Evolutionary conservation across 2,329 filamentous ascomycete genomes (phyloP).

Genomic region (Penicillium sp.): DNA sequence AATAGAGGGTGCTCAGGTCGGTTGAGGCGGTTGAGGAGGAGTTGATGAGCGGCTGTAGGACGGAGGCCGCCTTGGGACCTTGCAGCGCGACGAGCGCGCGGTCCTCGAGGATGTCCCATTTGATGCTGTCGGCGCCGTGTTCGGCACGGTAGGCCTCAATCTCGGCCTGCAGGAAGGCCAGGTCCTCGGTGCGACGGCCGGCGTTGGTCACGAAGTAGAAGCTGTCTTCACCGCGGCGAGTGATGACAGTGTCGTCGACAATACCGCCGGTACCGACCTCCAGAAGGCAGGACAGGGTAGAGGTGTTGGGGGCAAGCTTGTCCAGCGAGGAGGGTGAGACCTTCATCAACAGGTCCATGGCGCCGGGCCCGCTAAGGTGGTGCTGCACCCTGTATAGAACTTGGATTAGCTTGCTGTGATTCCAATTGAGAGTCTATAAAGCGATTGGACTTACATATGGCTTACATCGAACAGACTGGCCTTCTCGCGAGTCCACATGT

Average conservation of each 20-base stretch:
- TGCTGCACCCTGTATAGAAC: slow-evolving; percentile 62
- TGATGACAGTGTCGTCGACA: slow-evolving; percentile 89
- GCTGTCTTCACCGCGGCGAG: slow-evolving; percentile 64
- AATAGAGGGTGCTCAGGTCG: slow-evolving; percentile 67
- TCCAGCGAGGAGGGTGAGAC: slow-evolving; percentile 73
- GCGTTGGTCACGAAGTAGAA: slow-evolving; percentile 98
- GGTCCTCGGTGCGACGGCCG: slow-evolving; percentile 83
- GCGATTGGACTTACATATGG: slow-evolving; percentile 68
- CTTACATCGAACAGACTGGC: slow-evolving; percentile 92
- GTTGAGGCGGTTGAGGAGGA: slow-evolving; percentile 42
- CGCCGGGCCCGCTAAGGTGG: slow-evolving; percentile 73
- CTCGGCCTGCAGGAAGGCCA: slow-evolving; percentile 68
- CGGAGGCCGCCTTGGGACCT: slow-evolving; percentile 68
- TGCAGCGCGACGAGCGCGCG: slow-evolving; percentile 84
- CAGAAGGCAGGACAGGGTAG: slow-evolving; percentile 79
- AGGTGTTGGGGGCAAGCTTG: slow-evolving; percentile 61
- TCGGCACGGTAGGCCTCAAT: slow-evolving; percentile 57
- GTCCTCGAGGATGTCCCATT: slow-evolving; percentile 66
- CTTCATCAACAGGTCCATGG: slow-evolving; percentile 72
- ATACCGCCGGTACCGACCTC: slow-evolving; percentile 80
- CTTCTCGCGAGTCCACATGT: slow-evolving; percentile 81
- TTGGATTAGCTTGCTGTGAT: slow-evolving; percentile 7
- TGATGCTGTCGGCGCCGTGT: slow-evolving; percentile 52
- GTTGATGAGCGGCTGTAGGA: slow-evolving; percentile 63
- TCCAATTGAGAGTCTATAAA: not conserved